phyloP scores from a whole-genome alignment of 129 eudicot species.

The Centrapalus pauciflorus region DNA sequence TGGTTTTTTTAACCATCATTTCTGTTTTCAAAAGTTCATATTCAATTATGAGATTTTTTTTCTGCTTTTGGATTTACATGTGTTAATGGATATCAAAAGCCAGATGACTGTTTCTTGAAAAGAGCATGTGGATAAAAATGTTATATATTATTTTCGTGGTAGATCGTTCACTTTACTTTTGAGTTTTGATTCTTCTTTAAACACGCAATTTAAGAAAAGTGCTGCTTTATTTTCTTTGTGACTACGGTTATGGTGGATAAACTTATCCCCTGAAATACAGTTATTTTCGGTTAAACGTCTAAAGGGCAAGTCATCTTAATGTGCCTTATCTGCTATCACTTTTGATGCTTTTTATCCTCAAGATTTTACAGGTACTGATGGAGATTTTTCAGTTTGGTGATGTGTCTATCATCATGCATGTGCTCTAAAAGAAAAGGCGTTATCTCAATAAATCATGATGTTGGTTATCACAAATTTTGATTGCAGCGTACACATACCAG shows the following conservation, averaged over 20 bases:
- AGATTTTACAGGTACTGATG: conserved; percentile 21
- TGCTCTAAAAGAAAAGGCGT: conserved; percentile 6
- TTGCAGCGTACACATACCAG: conserved; percentile 9
- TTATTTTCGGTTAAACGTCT: conserved; percentile 10
- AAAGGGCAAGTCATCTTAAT: conserved; percentile 17
- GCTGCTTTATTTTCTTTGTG: conserved; percentile 15
- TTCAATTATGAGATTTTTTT: background rate
- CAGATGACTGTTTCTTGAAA: conserved; percentile 3
- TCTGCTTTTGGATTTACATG: background rate
- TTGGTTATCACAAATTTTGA: background rate
- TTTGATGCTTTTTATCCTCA: conserved; percentile 16
- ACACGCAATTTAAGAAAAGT: conserved; percentile 2
- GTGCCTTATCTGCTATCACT: conserved; percentile 25
- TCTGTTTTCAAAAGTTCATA: background rate
- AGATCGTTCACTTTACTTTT: conserved; percentile 5
- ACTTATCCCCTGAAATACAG: conserved; percentile 2
- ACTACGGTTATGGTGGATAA: conserved; percentile 10
- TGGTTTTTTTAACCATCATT: conserved; percentile 7
- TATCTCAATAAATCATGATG: conserved; percentile 1
- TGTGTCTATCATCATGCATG: conserved; percentile 32
- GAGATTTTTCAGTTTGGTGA: conserved; percentile 13
- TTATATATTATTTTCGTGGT: background rate
- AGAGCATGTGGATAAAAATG: conserved; percentile 17
- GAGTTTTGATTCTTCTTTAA: background rate
- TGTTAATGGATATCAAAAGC: background rate